Percentiles rank a stretch among this genome's conserved stretches.
These are phyloP conservation scores for Phellinidium pouzarii DNA, from an alignment of 1,284 basidiomycete species.

Conservation along the genomic window DNA sequence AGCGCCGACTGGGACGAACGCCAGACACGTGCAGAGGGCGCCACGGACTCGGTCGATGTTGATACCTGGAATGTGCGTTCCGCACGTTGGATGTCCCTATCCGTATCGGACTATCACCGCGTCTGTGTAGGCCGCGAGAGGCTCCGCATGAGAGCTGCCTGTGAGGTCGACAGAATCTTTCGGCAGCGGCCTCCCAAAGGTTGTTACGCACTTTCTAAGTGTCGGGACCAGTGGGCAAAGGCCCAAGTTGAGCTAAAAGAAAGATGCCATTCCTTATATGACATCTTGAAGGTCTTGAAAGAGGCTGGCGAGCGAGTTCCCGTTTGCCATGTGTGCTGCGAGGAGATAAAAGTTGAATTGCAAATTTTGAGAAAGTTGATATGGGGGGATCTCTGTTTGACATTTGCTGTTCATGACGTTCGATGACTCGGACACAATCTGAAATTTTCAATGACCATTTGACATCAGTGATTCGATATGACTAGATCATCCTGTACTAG, in stretches of 20 bases:
- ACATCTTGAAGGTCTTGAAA: neutral
- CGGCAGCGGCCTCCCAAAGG: neutral
- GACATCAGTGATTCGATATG: too few relatives aligned
- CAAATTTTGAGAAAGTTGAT: neutral
- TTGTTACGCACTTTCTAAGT: neutral
- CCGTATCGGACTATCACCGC: conserved; percentile 6
- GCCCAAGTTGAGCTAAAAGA: neutral
- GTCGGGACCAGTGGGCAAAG: neutral
- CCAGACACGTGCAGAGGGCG: neutral
- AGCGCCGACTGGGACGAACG: neutral
- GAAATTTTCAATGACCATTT: too few relatives aligned
- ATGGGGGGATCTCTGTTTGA: neutral
- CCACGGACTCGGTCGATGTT: neutral
- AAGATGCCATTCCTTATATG: neutral
- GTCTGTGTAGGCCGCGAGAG: neutral
- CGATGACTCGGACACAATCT: neutral
- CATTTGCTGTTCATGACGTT: neutral
- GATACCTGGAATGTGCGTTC: conserved; percentile 4
- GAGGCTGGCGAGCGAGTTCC: neutral
- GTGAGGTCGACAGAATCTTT: neutral
- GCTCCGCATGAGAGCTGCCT: neutral
- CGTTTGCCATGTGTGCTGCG: neutral
- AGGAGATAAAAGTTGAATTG: neutral
- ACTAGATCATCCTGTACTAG: too few relatives aligned
- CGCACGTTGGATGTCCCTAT: neutral